A percentile compares a stretch with the other conserved stretches of the same genome.
Evolutionary conservation across 116 monocot species (phyloP).

Genomic region (Iris pallida): DNA sequence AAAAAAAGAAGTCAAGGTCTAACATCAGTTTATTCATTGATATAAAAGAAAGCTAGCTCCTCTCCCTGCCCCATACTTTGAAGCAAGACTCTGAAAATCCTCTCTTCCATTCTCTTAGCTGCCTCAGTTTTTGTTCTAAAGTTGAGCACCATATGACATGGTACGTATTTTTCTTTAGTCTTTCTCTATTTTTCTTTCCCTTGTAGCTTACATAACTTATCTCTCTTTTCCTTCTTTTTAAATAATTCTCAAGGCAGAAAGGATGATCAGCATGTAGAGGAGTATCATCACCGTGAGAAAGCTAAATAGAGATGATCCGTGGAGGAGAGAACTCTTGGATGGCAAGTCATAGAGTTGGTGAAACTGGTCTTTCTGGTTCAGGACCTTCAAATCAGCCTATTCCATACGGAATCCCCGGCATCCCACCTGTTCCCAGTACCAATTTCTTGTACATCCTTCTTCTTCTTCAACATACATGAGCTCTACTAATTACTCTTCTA

Average conservation of each 20-base stretch:
- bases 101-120: background rate
- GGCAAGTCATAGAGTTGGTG: slow-evolving; percentile 49
- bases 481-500: background rate
- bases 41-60: slow-evolving; percentile 9
- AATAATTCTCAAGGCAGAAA: background rate
- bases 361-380: slow-evolving; percentile 40
- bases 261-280: too few relatives aligned
- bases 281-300: too few relatives aligned
- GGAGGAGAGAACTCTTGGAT: slow-evolving; percentile 22
- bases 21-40: slow-evolving; percentile 4
- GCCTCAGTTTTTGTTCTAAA: background rate
- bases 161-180: too few relatives aligned
- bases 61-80: slow-evolving; percentile 14
- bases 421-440: slow-evolving; percentile 28
- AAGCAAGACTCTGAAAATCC: background rate
- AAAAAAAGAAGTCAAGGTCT: slow-evolving; percentile 14
- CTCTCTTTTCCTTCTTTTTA: background rate
- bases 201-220: too few relatives aligned
- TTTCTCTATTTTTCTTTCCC: too few relatives aligned
- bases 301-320: background rate
- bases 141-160: too few relatives aligned
- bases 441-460: slow-evolving; percentile 34
- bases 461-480: slow-evolving; percentile 10
- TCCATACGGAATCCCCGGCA: slow-evolving; percentile 32
- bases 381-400: slow-evolving; percentile 38